Conservation (phyloP, 768 basidiomycete genomes). For the Leccinum uliginosum region DNA sequence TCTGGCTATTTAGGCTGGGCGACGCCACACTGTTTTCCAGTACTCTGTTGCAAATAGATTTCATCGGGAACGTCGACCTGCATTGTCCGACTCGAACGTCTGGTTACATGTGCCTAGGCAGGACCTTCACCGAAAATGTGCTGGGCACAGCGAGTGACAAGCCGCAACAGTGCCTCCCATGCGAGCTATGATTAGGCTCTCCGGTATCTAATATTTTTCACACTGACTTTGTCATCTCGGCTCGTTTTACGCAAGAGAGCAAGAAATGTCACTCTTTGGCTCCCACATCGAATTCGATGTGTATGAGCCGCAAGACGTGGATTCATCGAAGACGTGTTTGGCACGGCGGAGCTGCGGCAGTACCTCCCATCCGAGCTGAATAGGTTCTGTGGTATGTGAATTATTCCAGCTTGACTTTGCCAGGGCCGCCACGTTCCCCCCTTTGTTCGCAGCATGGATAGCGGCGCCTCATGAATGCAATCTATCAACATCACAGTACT, state of each 20-base stretch:
- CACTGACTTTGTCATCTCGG: not conserved
- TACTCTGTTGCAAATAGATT: slow-evolving; percentile 19
- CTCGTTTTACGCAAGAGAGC: not conserved
- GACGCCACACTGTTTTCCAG: not conserved
- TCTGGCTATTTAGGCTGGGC: not conserved
- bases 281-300: not conserved
- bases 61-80: not conserved
- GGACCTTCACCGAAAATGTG: not conserved
- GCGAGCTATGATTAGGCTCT: not conserved
- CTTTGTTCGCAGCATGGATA: not conserved
- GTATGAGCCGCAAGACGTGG: not conserved
- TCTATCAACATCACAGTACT: not conserved
- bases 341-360: not conserved
- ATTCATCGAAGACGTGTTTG: not conserved
- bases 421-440: not conserved
- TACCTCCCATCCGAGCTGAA: not conserved
- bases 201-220: not conserved
- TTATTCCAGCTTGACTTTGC: not conserved
- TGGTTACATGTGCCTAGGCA: not conserved
- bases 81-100: not conserved
- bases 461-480: not conserved
- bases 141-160: not conserved
- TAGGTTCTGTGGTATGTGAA: not conserved
- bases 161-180: not conserved
- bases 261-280: not conserved